Conservation (phyloP, 2,329 filamentous ascomycete genomes). For the Cylindrodendrum hubeiense region DNA sequence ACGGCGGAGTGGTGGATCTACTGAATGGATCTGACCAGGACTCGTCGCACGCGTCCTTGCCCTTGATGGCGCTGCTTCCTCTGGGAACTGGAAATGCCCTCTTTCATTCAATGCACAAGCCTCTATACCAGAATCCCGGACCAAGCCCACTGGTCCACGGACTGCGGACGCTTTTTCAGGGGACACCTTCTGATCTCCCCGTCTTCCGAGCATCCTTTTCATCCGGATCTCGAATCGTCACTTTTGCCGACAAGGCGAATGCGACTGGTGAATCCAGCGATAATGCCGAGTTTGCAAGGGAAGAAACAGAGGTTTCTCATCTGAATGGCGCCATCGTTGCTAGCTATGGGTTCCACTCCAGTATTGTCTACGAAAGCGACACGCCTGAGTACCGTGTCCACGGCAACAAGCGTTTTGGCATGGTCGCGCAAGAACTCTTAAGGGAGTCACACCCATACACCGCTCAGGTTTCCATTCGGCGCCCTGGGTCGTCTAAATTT, state of each 20-base stretch:
- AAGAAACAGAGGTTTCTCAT: constrained; percentile 50
- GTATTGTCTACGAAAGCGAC: constrained; percentile 91
- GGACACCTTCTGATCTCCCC: constrained; percentile 67
- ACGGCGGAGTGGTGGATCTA: constrained; percentile 87
- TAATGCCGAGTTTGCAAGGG: constrained; percentile 37
- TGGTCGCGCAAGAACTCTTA: constrained; percentile 85
- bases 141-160: constrained; percentile 61
- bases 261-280: constrained; percentile 8
- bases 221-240: constrained; percentile 64
- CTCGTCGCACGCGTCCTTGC: constrained; percentile 39
- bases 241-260: constrained; percentile 45
- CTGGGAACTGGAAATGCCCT: constrained; percentile 76
- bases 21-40: constrained; percentile 71
- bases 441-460: constrained; percentile 63
- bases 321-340: constrained; percentile 85
- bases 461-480: constrained; percentile 55
- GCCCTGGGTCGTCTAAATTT: constrained; percentile 25
- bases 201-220: constrained; percentile 74
- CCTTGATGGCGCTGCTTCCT: constrained; percentile 67
- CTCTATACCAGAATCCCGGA: constrained; percentile 59
- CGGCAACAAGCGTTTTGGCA: constrained; percentile 83
- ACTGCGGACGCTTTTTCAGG: constrained; percentile 71
- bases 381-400: constrained; percentile 83
- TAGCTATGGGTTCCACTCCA: constrained; percentile 91
- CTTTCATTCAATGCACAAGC: constrained; percentile 72